Evolutionary conservation across 805 yeast species (phyloP).

Genomic region (Starmerella apis): DNA sequence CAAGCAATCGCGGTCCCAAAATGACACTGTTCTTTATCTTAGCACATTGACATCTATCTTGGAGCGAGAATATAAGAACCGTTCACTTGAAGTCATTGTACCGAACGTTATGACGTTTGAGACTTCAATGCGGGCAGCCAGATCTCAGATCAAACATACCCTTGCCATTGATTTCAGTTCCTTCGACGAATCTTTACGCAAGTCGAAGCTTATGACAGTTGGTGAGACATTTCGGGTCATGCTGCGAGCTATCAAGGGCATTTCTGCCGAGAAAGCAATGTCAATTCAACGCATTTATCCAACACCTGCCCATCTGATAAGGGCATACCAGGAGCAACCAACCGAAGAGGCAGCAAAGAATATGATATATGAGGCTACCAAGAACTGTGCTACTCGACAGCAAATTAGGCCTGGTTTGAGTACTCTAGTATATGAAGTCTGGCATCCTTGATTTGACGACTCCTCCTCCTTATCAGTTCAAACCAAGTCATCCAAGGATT

Average conservation of each 20-base stretch:
- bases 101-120: conserved; percentile 42
- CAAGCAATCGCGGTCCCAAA: conserved; percentile 57
- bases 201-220: conserved; percentile 58
- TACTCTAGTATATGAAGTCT: conserved; percentile 39
- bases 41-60: conserved; percentile 42
- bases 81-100: conserved; percentile 36
- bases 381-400: conserved; percentile 41
- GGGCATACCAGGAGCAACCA: conserved; percentile 34
- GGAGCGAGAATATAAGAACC: conserved; percentile 33
- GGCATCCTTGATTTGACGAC: conserved; percentile 32
- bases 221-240: conserved; percentile 64
- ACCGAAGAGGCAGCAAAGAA: conserved; percentile 31
- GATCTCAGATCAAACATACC: conserved; percentile 27
- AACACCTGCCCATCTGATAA: conserved; percentile 56
- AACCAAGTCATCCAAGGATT: too few relatives aligned
- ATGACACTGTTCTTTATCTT: conserved; percentile 59
- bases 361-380: conserved; percentile 32
- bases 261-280: conserved; percentile 75
- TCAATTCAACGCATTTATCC: conserved; percentile 59
- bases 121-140: conserved; percentile 34
- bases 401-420: conserved; percentile 24
- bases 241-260: conserved; percentile 71
- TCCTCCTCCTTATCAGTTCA: too few relatives aligned
- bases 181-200: conserved; percentile 60
- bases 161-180: conserved; percentile 35